A percentile compares a stretch with the other conserved stretches of the same genome.
These are phyloP conservation scores for Mucor indicus DNA, from an alignment of 371 early-diverging fungal species.

Conservation along the genomic window DNA sequence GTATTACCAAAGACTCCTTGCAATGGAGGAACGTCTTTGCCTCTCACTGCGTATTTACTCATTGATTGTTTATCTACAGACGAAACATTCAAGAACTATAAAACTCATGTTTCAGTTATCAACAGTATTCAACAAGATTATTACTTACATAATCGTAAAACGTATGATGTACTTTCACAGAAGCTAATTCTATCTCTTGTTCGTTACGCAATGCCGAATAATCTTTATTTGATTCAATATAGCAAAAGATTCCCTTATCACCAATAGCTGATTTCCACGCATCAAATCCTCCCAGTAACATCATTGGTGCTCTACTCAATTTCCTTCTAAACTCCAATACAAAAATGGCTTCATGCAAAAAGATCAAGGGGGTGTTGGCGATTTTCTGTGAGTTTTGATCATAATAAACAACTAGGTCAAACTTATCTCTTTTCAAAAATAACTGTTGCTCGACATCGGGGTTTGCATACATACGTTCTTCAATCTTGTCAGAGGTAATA, in stretches of 20 bases:
- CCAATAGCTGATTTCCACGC: constrained; percentile 62
- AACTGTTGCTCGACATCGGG: constrained; percentile 48
- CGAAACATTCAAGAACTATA: too few species aligned
- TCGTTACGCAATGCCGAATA: neutral
- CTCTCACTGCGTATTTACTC: constrained; percentile 1
- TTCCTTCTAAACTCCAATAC: constrained; percentile 54
- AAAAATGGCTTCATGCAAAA: constrained; percentile 55
- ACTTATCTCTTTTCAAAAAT: constrained; percentile 65
- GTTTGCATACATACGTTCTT: constrained; percentile 24
- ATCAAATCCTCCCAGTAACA: constrained; percentile 75
- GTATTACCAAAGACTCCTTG: constrained; percentile 16
- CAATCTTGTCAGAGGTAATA: constrained; percentile 6
- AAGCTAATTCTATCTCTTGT: neutral
- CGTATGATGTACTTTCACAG: constrained; percentile 16
- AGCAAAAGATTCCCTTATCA: constrained; percentile 22
- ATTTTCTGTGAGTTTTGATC: constrained; percentile 54
- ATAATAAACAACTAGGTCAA: constrained; percentile 75
- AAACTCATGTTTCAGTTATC: too few species aligned
- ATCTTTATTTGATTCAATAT: neutral
- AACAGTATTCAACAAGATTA: too few species aligned
- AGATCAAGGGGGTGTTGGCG: constrained; percentile 21
- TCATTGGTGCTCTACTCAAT: constrained; percentile 52
- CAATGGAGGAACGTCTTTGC: constrained; percentile 8
- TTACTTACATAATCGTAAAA: constrained; percentile 12
- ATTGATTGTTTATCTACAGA: constrained; percentile 10